These are phyloP conservation scores for Blastomyces silverae DNA, from an alignment of 2,329 filamentous ascomycete genomes.

Conservation along the genomic window DNA sequence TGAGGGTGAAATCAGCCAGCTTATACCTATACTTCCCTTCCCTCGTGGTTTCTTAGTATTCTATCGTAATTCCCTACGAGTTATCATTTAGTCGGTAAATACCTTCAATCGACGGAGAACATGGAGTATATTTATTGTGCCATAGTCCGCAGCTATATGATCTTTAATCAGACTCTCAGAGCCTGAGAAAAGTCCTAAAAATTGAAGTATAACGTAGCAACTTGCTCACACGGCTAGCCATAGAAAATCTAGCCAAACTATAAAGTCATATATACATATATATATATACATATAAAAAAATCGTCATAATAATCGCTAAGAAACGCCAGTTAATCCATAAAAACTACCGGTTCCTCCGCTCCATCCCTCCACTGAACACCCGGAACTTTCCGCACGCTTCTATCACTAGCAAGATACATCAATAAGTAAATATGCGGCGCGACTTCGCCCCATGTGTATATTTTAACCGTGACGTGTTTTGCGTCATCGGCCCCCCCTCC, in stretches of 20 bases:
- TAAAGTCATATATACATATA: not conserved
- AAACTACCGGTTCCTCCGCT: constrained; percentile 52
- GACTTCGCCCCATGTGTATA: constrained; percentile 74
- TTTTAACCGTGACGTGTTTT: constrained; percentile 45
- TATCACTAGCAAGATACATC: constrained; percentile 63
- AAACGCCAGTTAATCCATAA: constrained; percentile 23
- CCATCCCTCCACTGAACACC: constrained; percentile 62
- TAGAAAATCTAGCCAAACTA: not conserved
- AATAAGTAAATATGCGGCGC: constrained; percentile 67
- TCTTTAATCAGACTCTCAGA: no score
- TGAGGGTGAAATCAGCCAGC: not conserved
- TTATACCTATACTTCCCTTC: not conserved
- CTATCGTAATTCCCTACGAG: not conserved
- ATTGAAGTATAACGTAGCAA: no score
- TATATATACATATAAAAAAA: no score
- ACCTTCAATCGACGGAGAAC: not conserved
- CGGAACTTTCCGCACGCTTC: constrained; percentile 50
- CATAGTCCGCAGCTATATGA: not conserved
- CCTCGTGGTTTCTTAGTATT: not conserved
- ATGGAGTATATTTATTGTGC: not conserved
- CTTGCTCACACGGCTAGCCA: no score
- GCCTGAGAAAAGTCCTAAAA: no score
- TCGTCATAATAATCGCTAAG: not conserved
- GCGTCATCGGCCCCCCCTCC: no score
- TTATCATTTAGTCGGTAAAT: not conserved